phyloP scores from a whole-genome alignment of 23 red algal species.

The Cyanidiococcus yangmingshanensis region DNA sequence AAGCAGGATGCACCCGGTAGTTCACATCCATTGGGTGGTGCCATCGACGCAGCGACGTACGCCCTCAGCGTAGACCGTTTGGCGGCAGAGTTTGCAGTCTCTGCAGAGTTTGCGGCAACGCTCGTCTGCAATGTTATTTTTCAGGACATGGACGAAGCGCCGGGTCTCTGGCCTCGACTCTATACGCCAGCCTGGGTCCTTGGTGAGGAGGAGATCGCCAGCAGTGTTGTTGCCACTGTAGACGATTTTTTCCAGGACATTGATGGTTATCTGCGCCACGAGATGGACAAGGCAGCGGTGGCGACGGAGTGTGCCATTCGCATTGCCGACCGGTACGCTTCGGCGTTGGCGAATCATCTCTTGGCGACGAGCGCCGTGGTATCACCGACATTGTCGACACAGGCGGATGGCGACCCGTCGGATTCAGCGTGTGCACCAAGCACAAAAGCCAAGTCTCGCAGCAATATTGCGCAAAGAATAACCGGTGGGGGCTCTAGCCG shows the following conservation, averaged over 20 bases:
- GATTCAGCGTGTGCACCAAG: neutral
- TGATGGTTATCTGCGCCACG: constrained; percentile 12
- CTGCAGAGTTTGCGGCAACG: constrained; percentile 16
- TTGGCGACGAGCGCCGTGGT: neutral
- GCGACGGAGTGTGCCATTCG: constrained; percentile 13
- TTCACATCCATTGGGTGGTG: neutral
- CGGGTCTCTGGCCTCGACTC: constrained; percentile 22
- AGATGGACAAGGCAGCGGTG: neutral
- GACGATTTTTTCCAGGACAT: constrained; percentile 35
- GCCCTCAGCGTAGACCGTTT: neutral
- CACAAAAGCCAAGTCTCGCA: neutral
- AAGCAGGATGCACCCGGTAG: neutral
- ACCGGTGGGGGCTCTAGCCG: constrained; percentile 2
- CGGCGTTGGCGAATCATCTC: neutral
- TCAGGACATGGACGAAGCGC: constrained; percentile 23
- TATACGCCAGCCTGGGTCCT: constrained; percentile 17
- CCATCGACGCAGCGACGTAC: neutral
- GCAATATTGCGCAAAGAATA: neutral
- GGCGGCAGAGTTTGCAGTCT: constrained; percentile 14
- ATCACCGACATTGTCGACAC: neutral
- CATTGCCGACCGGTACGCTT: constrained; percentile 23
- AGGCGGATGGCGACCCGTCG: neutral
- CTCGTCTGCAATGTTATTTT: constrained; percentile 25
- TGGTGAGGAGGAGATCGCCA: constrained; percentile 21
- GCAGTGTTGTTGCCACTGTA: constrained; percentile 21